Evolutionary conservation across 257 asterid genomes (phyloP).

Genomic region (Ballota nigra): DNA sequence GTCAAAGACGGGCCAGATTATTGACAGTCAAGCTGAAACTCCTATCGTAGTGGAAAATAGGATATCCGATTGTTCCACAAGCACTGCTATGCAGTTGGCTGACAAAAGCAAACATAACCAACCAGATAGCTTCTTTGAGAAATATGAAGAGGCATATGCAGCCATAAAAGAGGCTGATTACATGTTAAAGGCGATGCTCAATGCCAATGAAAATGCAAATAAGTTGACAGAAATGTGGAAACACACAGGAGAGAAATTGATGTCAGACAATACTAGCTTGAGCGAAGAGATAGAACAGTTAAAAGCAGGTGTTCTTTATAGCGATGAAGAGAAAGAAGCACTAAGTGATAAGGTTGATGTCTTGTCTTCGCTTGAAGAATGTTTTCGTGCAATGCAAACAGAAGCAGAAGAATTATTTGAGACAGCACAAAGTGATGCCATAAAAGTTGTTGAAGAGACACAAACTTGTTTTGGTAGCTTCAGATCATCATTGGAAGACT

Average conservation of each 20-base stretch:
- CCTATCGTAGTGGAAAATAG: conserved; percentile 16
- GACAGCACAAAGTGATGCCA: conserved; percentile 42
- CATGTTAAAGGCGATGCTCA: conserved; percentile 50
- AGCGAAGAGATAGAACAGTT: conserved; percentile 49
- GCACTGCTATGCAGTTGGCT: conserved; percentile 33
- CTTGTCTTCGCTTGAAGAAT: conserved; percentile 49
- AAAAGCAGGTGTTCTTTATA: conserved; percentile 32
- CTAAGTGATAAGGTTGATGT: conserved; percentile 36
- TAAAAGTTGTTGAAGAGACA: conserved; percentile 44
- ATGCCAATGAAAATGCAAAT: conserved; percentile 59
- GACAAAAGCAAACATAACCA: conserved; percentile 27
- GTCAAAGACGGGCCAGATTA: conserved; percentile 26
- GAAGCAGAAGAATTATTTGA: conserved; percentile 43
- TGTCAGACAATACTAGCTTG: conserved; percentile 47
- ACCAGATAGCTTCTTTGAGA: conserved; percentile 44
- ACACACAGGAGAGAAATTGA: conserved; percentile 47
- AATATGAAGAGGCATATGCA: conserved; percentile 54
- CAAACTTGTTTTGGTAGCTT: conserved; percentile 39
- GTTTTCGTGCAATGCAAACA: conserved; percentile 50
- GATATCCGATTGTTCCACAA: background rate
- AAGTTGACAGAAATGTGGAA: conserved; percentile 46
- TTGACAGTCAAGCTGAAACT: conserved; percentile 26
- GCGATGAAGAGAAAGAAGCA: conserved; percentile 36
- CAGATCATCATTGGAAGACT: conserved; percentile 49
- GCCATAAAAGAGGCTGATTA: conserved; percentile 64